phyloP scores from a whole-genome alignment of 257 asterid species.

The Capsicum rhomboideum region DNA sequence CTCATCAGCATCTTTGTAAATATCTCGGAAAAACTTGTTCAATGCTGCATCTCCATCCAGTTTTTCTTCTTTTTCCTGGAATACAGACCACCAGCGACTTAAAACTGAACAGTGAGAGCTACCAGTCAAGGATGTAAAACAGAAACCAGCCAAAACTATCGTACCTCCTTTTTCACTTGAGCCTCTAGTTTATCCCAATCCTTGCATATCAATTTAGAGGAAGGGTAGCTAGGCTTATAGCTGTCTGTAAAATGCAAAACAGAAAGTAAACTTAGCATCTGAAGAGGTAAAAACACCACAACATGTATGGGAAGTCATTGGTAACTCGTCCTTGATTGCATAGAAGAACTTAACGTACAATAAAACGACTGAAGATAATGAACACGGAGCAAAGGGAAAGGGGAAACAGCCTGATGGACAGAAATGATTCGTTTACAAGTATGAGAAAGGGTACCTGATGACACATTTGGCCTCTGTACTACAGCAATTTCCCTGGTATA shows the following conservation, averaged over 20 bases:
- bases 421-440: neutral
- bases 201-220: slow-evolving; percentile 53
- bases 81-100: neutral
- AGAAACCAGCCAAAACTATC: neutral
- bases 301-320: neutral
- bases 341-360: neutral
- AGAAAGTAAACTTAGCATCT: neutral
- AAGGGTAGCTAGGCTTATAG: slow-evolving; percentile 65
- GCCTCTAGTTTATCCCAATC: slow-evolving; percentile 98
- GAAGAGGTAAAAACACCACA: neutral
- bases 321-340: neutral
- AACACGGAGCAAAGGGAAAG: neutral
- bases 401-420: neutral
- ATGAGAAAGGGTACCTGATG: neutral
- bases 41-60: slow-evolving; percentile 95
- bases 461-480: slow-evolving; percentile 11
- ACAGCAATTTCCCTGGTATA: slow-evolving; percentile 26
- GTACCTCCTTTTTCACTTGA: slow-evolving; percentile 76
- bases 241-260: slow-evolving; percentile 28
- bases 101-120: neutral
- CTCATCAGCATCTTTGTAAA: slow-evolving; percentile 81
- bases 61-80: slow-evolving; percentile 88
- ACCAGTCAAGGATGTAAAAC: neutral
- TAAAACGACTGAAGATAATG: neutral
- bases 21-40: slow-evolving; percentile 82